phyloP scores from a whole-genome alignment of 139 green algal genomes.

The Yamagishiella unicocca region DNA sequence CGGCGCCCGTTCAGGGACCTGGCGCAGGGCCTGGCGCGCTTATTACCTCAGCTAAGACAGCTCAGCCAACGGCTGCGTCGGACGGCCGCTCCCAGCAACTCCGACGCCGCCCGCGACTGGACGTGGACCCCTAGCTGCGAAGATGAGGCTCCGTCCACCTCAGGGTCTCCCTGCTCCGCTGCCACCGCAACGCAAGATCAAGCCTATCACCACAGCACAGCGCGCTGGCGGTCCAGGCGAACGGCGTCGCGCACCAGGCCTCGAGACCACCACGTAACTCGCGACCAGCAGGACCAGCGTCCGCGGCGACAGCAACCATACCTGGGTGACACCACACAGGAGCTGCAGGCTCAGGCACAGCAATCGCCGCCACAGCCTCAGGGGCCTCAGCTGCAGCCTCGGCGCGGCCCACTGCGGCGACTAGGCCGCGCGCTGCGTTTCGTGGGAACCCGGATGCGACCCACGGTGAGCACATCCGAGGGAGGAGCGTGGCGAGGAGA shows the following conservation, averaged over 20 bases:
- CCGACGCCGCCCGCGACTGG: background rate
- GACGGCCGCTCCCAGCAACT: background rate
- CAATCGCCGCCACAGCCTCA: background rate
- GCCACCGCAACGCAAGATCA: background rate
- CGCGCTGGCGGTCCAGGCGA: background rate
- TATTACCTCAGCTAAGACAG: background rate
- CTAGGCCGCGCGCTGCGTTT: background rate
- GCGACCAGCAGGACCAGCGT: background rate
- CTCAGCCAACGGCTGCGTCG: background rate
- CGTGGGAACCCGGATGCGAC: background rate
- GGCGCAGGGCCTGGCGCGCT: background rate
- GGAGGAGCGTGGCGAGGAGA: too few species aligned
- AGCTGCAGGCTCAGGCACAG: background rate
- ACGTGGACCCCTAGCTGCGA: background rate
- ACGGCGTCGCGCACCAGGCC: background rate
- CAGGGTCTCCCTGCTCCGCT: too few species aligned
- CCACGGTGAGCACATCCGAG: slow-evolving; percentile 19
- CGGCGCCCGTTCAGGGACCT: background rate
- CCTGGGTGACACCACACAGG: too few species aligned
- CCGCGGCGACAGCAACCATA: too few species aligned
- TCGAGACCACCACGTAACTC: background rate
- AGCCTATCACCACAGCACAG: background rate
- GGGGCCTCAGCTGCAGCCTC: background rate
- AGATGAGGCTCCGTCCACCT: background rate
- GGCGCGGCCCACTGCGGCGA: background rate